Percentiles rank a stretch among this genome's conserved stretches.
These are phyloP conservation scores for Chlorella ohadii DNA, from an alignment of 139 green algal genomes.

Conservation along the genomic window DNA sequence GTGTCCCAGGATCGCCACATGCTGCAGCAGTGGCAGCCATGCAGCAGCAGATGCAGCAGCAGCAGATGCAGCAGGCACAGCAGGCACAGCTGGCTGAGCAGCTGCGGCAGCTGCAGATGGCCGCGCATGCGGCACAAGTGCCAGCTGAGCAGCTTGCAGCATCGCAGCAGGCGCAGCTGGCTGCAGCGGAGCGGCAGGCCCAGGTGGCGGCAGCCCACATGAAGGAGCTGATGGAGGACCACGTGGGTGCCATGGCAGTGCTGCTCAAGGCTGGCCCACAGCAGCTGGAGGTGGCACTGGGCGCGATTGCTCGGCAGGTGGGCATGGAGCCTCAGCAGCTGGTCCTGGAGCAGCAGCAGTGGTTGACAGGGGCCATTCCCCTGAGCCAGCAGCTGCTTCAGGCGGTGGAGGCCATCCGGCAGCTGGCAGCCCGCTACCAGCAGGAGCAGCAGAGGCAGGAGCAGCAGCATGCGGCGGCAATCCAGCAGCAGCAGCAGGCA, in stretches of 20 bases:
- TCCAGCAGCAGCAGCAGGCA: background rate
- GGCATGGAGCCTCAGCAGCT: background rate
- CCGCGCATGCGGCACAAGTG: too few relatives aligned
- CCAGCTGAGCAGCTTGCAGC: background rate
- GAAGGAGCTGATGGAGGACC: background rate
- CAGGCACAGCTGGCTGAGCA: background rate
- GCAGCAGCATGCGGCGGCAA: background rate
- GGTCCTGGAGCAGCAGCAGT: background rate
- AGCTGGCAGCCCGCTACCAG: background rate
- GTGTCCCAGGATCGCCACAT: too few relatives aligned
- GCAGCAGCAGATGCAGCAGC: background rate
- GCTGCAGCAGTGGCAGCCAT: background rate
- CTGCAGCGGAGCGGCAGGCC: slow-evolving; percentile 6
- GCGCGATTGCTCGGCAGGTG: background rate
- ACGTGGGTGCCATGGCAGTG: too few relatives aligned
- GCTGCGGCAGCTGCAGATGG: slow-evolving; percentile 5
- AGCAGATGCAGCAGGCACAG: slow-evolving; percentile 2
- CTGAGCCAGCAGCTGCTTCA: background rate
- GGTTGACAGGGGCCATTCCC: background rate
- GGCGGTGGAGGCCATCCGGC: background rate
- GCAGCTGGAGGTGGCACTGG: background rate
- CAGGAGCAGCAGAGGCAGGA: slow-evolving; percentile 1
- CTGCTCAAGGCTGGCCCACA: background rate
- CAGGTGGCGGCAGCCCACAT: too few relatives aligned
- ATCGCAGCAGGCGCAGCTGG: slow-evolving; percentile 5